These are phyloP conservation scores for Clathrospora elynae DNA, from an alignment of 2,329 filamentous ascomycete genomes.

Conservation along the genomic window DNA sequence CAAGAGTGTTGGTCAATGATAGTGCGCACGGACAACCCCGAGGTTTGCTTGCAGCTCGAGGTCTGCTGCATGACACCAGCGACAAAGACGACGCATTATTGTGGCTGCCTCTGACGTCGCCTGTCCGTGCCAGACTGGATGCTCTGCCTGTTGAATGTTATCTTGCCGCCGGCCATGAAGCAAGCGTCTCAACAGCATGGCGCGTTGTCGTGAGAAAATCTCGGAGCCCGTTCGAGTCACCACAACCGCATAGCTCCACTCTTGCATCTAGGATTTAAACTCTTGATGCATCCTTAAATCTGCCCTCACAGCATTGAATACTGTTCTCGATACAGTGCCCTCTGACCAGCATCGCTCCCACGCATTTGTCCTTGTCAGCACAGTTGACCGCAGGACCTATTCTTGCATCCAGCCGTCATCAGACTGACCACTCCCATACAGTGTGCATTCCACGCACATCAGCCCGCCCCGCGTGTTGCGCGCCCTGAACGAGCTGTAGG, in stretches of 20 bases:
- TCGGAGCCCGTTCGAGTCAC: conserved; percentile 37
- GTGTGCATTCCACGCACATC: conserved; percentile 34
- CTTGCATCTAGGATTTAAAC: conserved; percentile 30
- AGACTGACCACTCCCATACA: conserved; percentile 17
- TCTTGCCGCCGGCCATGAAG: conserved; percentile 23
- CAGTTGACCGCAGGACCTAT: conserved; percentile 30
- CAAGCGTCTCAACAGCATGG: conserved; percentile 22
- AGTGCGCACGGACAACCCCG: conserved; percentile 22
- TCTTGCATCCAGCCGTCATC: conserved; percentile 25
- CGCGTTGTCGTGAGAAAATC: conserved; percentile 28
- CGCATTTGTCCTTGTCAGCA: conserved; percentile 12
- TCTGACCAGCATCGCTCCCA: conserved; percentile 8
- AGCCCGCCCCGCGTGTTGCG: conserved; percentile 29
- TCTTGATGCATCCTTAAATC: conserved; percentile 19
- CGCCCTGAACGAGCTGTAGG: conserved; percentile 28
- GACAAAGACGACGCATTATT: conserved; percentile 13
- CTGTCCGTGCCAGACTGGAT: conserved; percentile 10
- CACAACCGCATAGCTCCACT: conserved; percentile 36
- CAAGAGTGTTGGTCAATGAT: conserved; percentile 1
- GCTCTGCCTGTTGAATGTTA: conserved; percentile 17
- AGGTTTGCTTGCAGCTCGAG: conserved; percentile 8
- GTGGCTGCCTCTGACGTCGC: conserved; percentile 19
- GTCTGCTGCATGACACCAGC: conserved; percentile 22
- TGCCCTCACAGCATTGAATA: conserved; percentile 5
- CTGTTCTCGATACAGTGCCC: conserved; percentile 8